These are phyloP conservation scores for Cutaneotrichosporon dermatis DNA, from an alignment of 1,284 basidiomycete species.

Conservation along the genomic window DNA sequence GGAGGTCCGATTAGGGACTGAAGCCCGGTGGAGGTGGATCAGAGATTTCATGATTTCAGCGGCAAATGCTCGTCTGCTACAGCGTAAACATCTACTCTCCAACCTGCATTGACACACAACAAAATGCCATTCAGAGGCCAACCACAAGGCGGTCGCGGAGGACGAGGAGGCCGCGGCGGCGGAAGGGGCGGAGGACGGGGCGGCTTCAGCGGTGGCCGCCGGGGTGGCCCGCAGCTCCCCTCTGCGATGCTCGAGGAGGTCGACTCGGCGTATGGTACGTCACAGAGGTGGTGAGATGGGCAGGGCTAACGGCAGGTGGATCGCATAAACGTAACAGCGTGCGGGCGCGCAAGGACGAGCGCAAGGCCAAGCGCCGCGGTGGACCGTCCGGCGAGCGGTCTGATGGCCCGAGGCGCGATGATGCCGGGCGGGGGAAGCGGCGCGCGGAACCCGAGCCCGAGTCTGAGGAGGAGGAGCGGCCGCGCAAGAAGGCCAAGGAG, in stretches of 20 bases:
- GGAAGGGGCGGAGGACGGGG: slow-evolving; percentile 7
- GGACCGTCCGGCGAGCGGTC: no score
- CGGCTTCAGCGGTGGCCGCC: slow-evolving; percentile 2
- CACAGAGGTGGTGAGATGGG: neutral
- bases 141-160: neutral
- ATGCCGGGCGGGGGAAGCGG: slow-evolving; percentile 16
- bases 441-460: slow-evolving; percentile 3
- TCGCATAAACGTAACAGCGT: neutral
- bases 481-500: slow-evolving; percentile 8
- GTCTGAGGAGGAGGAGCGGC: slow-evolving; percentile 38
- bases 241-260: slow-evolving; percentile 36
- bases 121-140: no score
- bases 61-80: no score
- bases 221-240: slow-evolving; percentile 37
- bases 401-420: no score
- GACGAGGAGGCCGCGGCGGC: slow-evolving; percentile 11
- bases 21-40: no score
- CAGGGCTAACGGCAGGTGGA: slow-evolving; percentile 3
- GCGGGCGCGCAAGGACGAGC: slow-evolving; percentile 13
- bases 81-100: no score
- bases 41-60: no score
- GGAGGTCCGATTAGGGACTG: no score
- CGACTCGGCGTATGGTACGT: slow-evolving; percentile 30
- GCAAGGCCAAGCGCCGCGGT: slow-evolving; percentile 15
- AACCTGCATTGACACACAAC: no score